Evolutionary conservation across 106 monocot genomes (phyloP).

Genomic region (Dactylorhiza incarnata): DNA sequence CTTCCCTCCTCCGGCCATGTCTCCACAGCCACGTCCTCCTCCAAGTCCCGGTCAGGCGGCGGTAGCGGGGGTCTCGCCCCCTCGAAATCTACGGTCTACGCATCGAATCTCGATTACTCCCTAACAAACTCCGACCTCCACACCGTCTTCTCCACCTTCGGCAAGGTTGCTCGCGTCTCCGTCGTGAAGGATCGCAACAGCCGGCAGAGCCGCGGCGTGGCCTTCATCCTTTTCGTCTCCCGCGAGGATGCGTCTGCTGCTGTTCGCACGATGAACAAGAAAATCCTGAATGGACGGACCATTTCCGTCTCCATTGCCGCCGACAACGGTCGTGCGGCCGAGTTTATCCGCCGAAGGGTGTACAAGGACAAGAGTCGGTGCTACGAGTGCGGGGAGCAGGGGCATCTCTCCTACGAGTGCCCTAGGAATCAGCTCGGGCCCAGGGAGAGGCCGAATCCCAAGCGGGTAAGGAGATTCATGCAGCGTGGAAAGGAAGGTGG

Average conservation of each 20-base stretch:
- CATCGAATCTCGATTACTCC: conserved; percentile 76
- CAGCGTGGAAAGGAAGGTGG: background rate
- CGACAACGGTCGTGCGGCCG: conserved; percentile 81
- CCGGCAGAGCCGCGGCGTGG: conserved; percentile 78
- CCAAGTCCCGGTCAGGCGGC: conserved; percentile 1
- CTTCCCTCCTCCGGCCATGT: conserved; percentile 27
- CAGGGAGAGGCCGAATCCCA: conserved; percentile 62
- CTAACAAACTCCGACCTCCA: conserved; percentile 97
- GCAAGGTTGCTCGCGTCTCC: conserved; percentile 89
- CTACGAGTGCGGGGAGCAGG: conserved; percentile 93
- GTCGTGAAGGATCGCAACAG: conserved; percentile 70
- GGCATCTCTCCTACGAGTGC: conserved; percentile 92
- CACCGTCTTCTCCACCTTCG: conserved; percentile 97
- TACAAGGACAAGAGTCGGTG: conserved; percentile 91
- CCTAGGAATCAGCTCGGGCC: conserved; percentile 72
- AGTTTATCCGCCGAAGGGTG: conserved; percentile 77
- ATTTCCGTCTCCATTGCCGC: conserved; percentile 74
- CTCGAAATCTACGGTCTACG: conserved; percentile 91
- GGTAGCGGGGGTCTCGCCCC: conserved; percentile 85
- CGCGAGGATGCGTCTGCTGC: conserved; percentile 67
- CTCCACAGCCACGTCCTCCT: background rate
- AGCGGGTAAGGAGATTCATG: conserved; percentile 25
- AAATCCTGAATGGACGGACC: conserved; percentile 80
- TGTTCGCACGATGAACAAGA: conserved; percentile 46
- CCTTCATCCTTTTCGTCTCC: conserved; percentile 94